These are phyloP conservation scores for Claviceps lovelessii DNA, from an alignment of 2,329 filamentous ascomycete genomes.

Conservation along the genomic window DNA sequence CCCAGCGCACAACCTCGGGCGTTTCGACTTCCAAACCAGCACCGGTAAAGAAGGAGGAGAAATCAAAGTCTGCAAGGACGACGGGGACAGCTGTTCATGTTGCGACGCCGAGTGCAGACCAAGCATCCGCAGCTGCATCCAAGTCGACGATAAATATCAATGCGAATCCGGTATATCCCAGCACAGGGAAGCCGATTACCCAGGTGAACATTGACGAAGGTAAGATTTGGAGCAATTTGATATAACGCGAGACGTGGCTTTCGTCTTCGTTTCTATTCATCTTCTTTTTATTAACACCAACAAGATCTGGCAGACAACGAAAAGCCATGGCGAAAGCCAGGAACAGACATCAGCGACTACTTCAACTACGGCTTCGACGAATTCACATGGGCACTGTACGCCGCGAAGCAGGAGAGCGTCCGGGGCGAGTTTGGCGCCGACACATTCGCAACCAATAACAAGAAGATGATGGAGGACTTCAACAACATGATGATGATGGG, in stretches of 20 bases:
- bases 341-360: slow-evolving; percentile 89
- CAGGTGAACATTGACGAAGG: slow-evolving; percentile 60
- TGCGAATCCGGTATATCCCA: slow-evolving; percentile 63
- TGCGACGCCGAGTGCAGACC: slow-evolving; percentile 31
- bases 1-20: slow-evolving; percentile 41
- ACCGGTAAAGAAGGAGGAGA: slow-evolving; percentile 32
- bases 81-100: slow-evolving; percentile 13
- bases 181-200: slow-evolving; percentile 67
- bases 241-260: neutral
- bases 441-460: slow-evolving; percentile 46
- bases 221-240: slow-evolving; percentile 12
- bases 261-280: too few relatives aligned
- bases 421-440: slow-evolving; percentile 61
- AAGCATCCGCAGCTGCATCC: slow-evolving; percentile 50
- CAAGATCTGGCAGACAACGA: slow-evolving; percentile 60
- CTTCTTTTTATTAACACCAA: neutral
- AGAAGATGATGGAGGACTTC: slow-evolving; percentile 67
- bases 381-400: slow-evolving; percentile 94
- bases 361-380: slow-evolving; percentile 99
- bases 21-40: slow-evolving; percentile 33
- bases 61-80: slow-evolving; percentile 15
- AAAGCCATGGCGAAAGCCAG: slow-evolving; percentile 90
- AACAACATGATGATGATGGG: slow-evolving; percentile 54
- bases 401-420: slow-evolving; percentile 70
- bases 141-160: slow-evolving; percentile 79